phyloP scores from a whole-genome alignment of 192 early-diverging fungal species.

The Coemansia sp. region DNA sequence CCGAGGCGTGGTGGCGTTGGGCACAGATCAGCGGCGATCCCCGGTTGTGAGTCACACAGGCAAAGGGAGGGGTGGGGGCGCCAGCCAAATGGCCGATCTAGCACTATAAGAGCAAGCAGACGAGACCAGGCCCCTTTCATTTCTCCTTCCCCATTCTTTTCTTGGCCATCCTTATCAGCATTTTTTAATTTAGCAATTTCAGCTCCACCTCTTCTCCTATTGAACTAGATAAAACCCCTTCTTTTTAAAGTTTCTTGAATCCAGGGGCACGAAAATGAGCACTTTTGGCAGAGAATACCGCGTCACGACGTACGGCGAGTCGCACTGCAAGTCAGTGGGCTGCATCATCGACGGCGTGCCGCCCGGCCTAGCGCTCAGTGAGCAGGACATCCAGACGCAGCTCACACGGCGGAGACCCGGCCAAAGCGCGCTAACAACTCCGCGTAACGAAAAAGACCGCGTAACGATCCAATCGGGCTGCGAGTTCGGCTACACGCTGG shows the following conservation, averaged over 20 bases:
- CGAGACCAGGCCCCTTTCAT: too few relatives aligned
- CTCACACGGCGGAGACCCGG: constrained; percentile 91
- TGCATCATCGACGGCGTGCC: constrained; percentile 96
- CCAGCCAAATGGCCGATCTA: background rate
- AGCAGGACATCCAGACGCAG: constrained; percentile 90
- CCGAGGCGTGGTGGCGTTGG: too few relatives aligned
- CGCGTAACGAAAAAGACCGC: constrained; percentile 94
- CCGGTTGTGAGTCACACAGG: too few relatives aligned
- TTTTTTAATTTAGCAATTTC: background rate
- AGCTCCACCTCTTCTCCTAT: background rate
- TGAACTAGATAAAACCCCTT: background rate
- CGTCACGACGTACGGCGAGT: constrained; percentile 96
- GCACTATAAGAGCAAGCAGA: too few relatives aligned
- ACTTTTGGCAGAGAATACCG: constrained; percentile 82
- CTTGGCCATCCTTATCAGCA: background rate
- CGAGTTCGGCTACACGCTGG: constrained; percentile 89
- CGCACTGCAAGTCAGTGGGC: constrained; percentile 97
- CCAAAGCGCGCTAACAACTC: constrained; percentile 93
- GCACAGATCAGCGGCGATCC: too few relatives aligned
- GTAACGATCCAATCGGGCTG: constrained; percentile 91
- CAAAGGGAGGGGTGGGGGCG: too few relatives aligned
- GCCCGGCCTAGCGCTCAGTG: constrained; percentile 87
- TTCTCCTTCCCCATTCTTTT: constrained; percentile 2
- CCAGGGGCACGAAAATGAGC: constrained; percentile 63
- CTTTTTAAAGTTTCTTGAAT: too few relatives aligned